phyloP scores from a whole-genome alignment of 371 early-diverging fungal species.

The Mucor piriformis region DNA sequence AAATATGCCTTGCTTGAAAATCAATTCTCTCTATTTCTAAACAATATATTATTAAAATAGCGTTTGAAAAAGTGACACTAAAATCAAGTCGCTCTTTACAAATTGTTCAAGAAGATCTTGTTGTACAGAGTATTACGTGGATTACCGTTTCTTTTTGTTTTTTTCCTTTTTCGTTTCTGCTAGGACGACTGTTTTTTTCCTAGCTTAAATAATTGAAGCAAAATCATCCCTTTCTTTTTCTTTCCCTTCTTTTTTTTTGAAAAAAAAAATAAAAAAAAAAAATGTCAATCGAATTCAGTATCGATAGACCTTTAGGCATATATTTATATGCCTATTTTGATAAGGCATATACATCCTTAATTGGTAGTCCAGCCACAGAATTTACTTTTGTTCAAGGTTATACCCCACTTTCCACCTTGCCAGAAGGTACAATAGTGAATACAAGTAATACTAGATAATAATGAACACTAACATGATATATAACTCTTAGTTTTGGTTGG shows the following conservation, averaged over 20 bases:
- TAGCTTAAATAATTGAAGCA: neutral
- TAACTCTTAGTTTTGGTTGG: slow-evolving; percentile 50
- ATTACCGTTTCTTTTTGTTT: too few relatives aligned
- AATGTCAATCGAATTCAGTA: slow-evolving; percentile 21
- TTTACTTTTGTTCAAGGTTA: slow-evolving; percentile 63
- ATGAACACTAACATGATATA: neutral
- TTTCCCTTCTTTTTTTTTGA: neutral
- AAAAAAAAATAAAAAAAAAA: neutral
- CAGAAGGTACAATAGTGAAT: slow-evolving; percentile 13
- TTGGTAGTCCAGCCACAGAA: slow-evolving; percentile 44
- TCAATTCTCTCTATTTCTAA: neutral
- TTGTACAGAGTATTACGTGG: too few relatives aligned
- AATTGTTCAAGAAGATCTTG: too few relatives aligned
- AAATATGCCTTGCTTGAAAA: neutral
- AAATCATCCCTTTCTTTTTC: neutral
- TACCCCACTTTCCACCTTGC: slow-evolving; percentile 67
- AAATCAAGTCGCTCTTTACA: too few relatives aligned
- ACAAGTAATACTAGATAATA: neutral
- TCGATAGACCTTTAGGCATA: slow-evolving; percentile 57
- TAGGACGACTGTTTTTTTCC: neutral
- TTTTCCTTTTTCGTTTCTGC: neutral
- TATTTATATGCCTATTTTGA: slow-evolving; percentile 49
- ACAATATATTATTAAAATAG: neutral
- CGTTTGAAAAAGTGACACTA: too few relatives aligned
- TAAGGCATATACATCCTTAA: slow-evolving; percentile 38